Conservation (phyloP, 2,329 filamentous ascomycete genomes). For the Sclerotinia nivalis region DNA sequence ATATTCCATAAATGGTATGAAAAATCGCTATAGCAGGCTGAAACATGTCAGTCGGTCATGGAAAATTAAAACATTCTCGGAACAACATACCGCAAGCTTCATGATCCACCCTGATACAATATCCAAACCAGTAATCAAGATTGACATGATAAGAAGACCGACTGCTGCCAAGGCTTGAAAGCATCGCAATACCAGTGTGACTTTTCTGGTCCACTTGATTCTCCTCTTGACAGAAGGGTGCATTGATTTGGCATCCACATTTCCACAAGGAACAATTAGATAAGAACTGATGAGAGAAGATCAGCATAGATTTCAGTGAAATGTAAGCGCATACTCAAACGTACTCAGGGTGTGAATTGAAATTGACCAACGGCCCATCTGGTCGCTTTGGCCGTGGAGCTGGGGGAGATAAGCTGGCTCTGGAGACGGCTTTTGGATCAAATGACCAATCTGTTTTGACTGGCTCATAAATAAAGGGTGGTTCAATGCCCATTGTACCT, state of each 20-base stretch:
- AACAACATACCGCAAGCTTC: constrained; percentile 65
- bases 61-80: neutral
- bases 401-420: constrained; percentile 67
- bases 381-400: constrained; percentile 61
- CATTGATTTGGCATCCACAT: constrained; percentile 64
- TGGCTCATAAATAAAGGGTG: constrained; percentile 73
- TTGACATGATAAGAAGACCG: constrained; percentile 72
- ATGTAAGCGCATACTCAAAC: constrained; percentile 38
- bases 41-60: constrained; percentile 31
- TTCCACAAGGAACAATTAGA: constrained; percentile 62
- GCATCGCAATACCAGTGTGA: constrained; percentile 69
- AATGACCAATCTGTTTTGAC: constrained; percentile 58
- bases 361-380: constrained; percentile 74
- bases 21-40: constrained; percentile 75
- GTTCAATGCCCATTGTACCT: constrained; percentile 53
- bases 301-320: neutral
- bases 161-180: constrained; percentile 67
- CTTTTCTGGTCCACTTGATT: constrained; percentile 67
- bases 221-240: constrained; percentile 66
- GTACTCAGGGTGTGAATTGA: constrained; percentile 87
- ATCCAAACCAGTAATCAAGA: constrained; percentile 72
- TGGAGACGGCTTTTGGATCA: constrained; percentile 82
- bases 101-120: constrained; percentile 70
- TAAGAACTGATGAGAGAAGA: constrained; percentile 48
- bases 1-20: constrained; percentile 75